A percentile compares a stretch with the other conserved stretches of the same genome.
phyloP scores from a whole-genome alignment of 1,284 basidiomycete genomes.

The Gomphus sp. region DNA sequence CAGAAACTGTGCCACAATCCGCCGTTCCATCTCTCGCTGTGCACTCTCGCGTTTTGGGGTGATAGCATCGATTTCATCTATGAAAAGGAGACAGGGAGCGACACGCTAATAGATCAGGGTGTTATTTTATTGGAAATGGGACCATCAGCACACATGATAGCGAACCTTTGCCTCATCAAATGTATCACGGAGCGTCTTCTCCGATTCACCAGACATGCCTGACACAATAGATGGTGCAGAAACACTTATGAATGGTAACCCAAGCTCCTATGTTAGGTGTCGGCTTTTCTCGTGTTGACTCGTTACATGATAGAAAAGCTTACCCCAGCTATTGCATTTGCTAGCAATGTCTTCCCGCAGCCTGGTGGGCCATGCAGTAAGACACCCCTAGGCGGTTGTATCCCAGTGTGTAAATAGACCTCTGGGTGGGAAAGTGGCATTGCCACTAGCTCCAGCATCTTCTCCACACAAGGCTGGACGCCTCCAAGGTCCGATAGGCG shows the following conservation, averaged over 20 bases:
- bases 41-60: constrained; percentile 97
- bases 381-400: constrained; percentile 90
- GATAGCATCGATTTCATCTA: constrained; percentile 97
- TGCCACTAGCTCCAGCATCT: constrained; percentile 90
- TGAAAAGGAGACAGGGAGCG: constrained; percentile 86
- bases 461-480: constrained; percentile 78
- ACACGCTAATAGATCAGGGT: constrained; percentile 43
- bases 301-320: constrained; percentile 21
- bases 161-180: constrained; percentile 91
- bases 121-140: neutral
- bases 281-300: constrained; percentile 12
- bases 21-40: constrained; percentile 94
- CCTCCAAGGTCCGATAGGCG: constrained; percentile 85
- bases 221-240: constrained; percentile 94
- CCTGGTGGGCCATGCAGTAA: constrained; percentile 93
- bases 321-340: constrained; percentile 90
- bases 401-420: constrained; percentile 88
- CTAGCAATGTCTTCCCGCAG: constrained; percentile 91
- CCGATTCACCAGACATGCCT: constrained; percentile 96
- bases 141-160: constrained; percentile 6
- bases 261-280: constrained; percentile 61
- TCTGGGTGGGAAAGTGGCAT: constrained; percentile 95
- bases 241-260: constrained; percentile 87
- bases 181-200: constrained; percentile 91
- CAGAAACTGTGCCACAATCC: constrained; percentile 94